Evolutionary conservation across 108 stramenopile genomes (phyloP), one percentile per base, ranked within the genome.

Genomic region (Conticribra guillardii): DNA sequence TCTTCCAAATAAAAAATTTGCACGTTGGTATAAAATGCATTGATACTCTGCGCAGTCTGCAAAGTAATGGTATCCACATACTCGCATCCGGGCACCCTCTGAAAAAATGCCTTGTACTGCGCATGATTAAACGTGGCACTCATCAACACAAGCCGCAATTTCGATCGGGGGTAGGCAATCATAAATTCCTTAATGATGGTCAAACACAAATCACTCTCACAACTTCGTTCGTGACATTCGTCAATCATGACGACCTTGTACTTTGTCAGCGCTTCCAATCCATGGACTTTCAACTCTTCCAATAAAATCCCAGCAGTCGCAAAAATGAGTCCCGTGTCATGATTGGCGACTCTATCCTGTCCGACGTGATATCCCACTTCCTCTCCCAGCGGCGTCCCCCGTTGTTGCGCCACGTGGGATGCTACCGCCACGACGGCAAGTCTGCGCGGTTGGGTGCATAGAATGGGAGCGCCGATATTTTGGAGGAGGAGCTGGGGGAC

Each of bases 331-430:
- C 54, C 50, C 17, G 79, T 80, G 14, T 47, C 34, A 1, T 49
- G 22, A 11, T 21, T 54, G 4, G 67, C 33, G 3, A 60, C 48
- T 27, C 41, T 48, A 27, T 72, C 55, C 30, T 83, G 82, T 34
- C 82, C 82, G 19, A 83, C 71, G 45, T 83, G 79, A 71, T 83
- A 83, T 33, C 82, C 82, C 22, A 83, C 79, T 37, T 83, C 79
- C 16, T 56, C 41, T 0, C 82, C 82, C 52, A 83, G 41, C 1
- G 23, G 17, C 26, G 44, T 33, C 24, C 34, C 37, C 9, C 82
- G 58, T 37, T 80, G 62, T 7, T 60, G 3, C 4, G 82, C 82
- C 19, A 83, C 79, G 22, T 67, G 62, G 28, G 65, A 50, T 4
- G 82, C 60, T 9, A 83, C 82, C 9, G 82, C 78, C 19, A 73